Conservation (phyloP, 306 rosid species). For the Rosa persica region DNA sequence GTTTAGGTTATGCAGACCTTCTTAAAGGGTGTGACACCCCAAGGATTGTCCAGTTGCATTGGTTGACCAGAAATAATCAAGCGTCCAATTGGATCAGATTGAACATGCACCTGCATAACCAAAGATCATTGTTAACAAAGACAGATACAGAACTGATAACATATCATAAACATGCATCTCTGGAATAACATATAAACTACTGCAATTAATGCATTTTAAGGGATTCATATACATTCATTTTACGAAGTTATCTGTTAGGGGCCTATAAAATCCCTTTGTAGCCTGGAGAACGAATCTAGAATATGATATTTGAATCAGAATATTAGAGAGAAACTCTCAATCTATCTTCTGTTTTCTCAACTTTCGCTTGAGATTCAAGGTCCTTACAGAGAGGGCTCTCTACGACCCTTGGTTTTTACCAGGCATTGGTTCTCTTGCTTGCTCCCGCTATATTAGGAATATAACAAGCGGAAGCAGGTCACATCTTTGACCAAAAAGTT, state of each 20-base stretch:
- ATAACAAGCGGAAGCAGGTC: not conserved
- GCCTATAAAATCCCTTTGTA: not conserved
- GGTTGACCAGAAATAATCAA: slow-evolving; percentile 74
- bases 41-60: slow-evolving; percentile 62
- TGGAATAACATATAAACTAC: not conserved
- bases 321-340: not conserved
- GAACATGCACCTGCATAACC: slow-evolving; percentile 61
- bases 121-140: not conserved
- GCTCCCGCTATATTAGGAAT: not conserved
- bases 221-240: not conserved
- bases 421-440: not conserved
- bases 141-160: not conserved
- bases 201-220: not conserved
- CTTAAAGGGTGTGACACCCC: slow-evolving; percentile 77
- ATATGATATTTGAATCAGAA: not conserved
- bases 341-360: not conserved
- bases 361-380: not conserved
- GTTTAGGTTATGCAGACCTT: slow-evolving; percentile 36
- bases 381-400: not conserved
- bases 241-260: not conserved
- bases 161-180: not conserved
- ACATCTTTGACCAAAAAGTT: not conserved
- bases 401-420: not conserved
- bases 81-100: slow-evolving; percentile 77
- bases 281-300: not conserved